phyloP scores from a whole-genome alignment of 169 alveolate species.

The Cryptosporidium baileyi region DNA sequence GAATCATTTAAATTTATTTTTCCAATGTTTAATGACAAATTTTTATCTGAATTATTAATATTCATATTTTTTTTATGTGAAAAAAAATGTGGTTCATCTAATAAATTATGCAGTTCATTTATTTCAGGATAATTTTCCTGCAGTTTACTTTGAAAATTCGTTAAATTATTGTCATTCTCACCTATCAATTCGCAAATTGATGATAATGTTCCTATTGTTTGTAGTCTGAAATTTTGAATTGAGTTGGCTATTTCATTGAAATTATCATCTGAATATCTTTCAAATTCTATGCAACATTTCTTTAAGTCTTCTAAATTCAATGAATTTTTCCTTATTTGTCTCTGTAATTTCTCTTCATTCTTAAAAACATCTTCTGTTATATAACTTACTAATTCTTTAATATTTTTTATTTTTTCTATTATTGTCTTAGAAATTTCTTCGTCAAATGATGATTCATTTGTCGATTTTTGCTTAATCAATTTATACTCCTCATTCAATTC shows the following conservation, averaged over 20 bases:
- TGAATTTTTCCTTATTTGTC: conserved; percentile 31
- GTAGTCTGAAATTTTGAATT: conserved; percentile 36
- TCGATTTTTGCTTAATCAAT: background rate
- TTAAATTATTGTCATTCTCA: background rate
- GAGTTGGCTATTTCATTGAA: conserved; percentile 25
- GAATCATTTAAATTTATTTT: background rate
- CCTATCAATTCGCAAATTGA: conserved; percentile 21
- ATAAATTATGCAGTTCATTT: background rate
- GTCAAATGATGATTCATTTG: conserved; percentile 1
- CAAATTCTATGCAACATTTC: conserved; percentile 33
- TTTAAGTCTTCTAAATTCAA: conserved; percentile 4
- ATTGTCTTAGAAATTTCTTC: background rate
- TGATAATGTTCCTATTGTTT: background rate
- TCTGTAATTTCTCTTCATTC: conserved; percentile 33
- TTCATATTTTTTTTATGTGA: background rate
- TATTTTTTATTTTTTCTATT: conserved; percentile 4
- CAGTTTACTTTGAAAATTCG: conserved; percentile 3
- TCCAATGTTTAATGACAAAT: background rate
- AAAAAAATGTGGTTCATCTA: background rate
- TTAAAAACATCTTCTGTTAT: conserved; percentile 46
- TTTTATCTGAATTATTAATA: background rate
- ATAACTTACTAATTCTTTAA: conserved; percentile 22
- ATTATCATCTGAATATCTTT: conserved; percentile 37
- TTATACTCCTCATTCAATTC: conserved; percentile 19
- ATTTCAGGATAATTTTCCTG: background rate